Evolutionary conservation across 2,329 filamentous ascomycete species (phyloP).

Genomic region (Balansia obtecta): DNA sequence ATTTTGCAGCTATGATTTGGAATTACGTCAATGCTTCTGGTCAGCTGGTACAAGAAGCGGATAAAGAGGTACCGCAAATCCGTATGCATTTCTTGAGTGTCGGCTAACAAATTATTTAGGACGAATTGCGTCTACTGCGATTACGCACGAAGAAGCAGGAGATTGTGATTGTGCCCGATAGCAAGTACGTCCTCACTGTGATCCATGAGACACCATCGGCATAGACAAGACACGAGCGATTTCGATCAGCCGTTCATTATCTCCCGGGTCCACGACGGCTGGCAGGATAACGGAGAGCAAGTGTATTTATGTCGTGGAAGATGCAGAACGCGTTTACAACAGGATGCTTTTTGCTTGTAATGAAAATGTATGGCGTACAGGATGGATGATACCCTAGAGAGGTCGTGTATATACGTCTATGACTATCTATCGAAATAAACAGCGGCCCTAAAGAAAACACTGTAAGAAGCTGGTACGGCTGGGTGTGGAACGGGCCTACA

Average conservation of each 20-base stretch:
- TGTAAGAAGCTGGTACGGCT: not conserved
- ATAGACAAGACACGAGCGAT: slow-evolving; percentile 17
- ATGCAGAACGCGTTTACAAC: not conserved
- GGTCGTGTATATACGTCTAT: not conserved
- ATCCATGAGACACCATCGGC: slow-evolving; percentile 70
- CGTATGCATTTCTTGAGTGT: not conserved
- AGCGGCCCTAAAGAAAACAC: not conserved
- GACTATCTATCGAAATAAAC: not conserved
- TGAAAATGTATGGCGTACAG: slow-evolving; percentile 3
- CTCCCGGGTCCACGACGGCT: too few relatives aligned
- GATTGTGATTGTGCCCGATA: slow-evolving; percentile 69
- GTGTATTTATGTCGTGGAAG: not conserved
- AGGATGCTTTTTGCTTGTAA: not conserved
- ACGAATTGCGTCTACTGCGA: slow-evolving; percentile 64
- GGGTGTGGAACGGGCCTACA: too few relatives aligned
- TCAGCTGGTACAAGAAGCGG: slow-evolving; percentile 57
- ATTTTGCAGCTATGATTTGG: slow-evolving; percentile 67
- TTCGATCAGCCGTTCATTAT: not conserved
- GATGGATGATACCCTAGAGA: slow-evolving; percentile 6
- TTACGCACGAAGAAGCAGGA: slow-evolving; percentile 78
- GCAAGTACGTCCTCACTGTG: slow-evolving; percentile 67
- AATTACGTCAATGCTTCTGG: slow-evolving; percentile 59
- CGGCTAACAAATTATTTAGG: slow-evolving; percentile 30
- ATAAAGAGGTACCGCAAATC: slow-evolving; percentile 44
- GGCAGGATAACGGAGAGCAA: not conserved